A percentile compares a stretch with the other conserved stretches of the same genome.
Evolutionary conservation across 2,329 filamentous ascomycete genomes (phyloP).

Genomic region (Cladophialophora psammophila): DNA sequence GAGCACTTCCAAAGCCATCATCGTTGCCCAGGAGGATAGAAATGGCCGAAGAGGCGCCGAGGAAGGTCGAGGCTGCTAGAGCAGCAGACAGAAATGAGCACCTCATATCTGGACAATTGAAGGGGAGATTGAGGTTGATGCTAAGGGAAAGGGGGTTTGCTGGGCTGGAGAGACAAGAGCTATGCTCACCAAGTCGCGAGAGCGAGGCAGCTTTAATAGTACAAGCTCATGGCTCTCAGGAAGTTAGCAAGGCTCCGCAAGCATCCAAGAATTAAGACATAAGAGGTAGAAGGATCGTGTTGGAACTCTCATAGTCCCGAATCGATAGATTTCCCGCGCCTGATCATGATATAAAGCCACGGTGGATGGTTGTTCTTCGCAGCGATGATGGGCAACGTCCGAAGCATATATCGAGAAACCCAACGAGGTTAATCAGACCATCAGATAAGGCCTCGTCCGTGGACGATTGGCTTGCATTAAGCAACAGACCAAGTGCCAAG

Average conservation of each 20-base stretch:
- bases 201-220: conserved; percentile 1
- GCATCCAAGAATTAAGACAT: neutral
- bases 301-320: neutral
- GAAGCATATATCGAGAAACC: neutral
- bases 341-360: neutral
- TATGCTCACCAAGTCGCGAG: neutral
- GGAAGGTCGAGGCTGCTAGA: conserved; percentile 21
- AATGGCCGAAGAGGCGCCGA: conserved; percentile 33
- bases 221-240: conserved; percentile 1
- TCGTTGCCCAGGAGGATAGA: conserved; percentile 45
- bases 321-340: neutral
- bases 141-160: neutral
- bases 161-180: neutral
- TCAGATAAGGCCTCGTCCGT: conserved; percentile 5
- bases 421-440: neutral
- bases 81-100: conserved; percentile 24
- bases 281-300: neutral
- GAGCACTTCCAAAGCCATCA: conserved; percentile 53
- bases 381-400: too few relatives aligned
- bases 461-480: conserved; percentile 18
- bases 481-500: neutral
- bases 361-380: neutral
- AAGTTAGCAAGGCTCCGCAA: neutral
- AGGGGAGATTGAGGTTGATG: neutral
- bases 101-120: conserved; percentile 18